Evolutionary conservation across 2,329 filamentous ascomycete species (phyloP).

Genomic region (Colletotrichum sp.): DNA sequence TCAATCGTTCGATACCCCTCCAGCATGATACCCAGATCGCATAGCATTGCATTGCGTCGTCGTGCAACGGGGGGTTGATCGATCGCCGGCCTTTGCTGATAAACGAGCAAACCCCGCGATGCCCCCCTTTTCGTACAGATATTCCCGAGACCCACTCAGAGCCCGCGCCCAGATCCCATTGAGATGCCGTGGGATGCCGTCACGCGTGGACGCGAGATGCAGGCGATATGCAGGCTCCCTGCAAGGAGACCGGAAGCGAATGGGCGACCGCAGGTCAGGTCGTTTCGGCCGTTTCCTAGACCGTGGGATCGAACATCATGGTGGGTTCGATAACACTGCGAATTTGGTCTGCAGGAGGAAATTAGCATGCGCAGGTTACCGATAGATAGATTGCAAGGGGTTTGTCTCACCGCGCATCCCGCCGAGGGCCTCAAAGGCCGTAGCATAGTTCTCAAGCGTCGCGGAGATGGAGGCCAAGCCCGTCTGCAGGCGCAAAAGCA

Average conservation of each 20-base stretch:
- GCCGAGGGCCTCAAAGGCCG: slow-evolving; percentile 48
- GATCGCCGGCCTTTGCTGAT: slow-evolving; percentile 16
- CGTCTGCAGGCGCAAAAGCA: slow-evolving; percentile 44
- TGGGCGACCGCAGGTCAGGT: not conserved
- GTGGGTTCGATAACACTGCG: slow-evolving; percentile 27
- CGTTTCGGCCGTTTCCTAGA: slow-evolving; percentile 1
- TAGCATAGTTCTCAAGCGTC: slow-evolving; percentile 48
- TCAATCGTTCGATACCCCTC: slow-evolving; percentile 9
- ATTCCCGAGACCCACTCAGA: slow-evolving; percentile 8
- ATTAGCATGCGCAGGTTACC: not conserved
- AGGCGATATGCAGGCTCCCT: not conserved
- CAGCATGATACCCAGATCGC: not conserved
- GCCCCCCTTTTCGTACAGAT: not conserved
- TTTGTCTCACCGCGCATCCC: slow-evolving; percentile 47
- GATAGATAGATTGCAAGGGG: not conserved
- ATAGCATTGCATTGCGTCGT: not conserved
- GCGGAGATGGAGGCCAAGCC: slow-evolving; percentile 45
- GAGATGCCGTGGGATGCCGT: not conserved
- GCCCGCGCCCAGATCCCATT: not conserved
- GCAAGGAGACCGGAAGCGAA: not conserved
- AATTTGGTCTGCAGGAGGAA: slow-evolving; percentile 27
- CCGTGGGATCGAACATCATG: slow-evolving; percentile 20
- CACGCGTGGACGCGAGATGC: not conserved
- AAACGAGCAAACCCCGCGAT: slow-evolving; percentile 17
- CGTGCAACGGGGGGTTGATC: not conserved